Evolutionary conservation across 2,329 filamentous ascomycete species (phyloP).

Genomic region (Zymoseptoria brevis): DNA sequence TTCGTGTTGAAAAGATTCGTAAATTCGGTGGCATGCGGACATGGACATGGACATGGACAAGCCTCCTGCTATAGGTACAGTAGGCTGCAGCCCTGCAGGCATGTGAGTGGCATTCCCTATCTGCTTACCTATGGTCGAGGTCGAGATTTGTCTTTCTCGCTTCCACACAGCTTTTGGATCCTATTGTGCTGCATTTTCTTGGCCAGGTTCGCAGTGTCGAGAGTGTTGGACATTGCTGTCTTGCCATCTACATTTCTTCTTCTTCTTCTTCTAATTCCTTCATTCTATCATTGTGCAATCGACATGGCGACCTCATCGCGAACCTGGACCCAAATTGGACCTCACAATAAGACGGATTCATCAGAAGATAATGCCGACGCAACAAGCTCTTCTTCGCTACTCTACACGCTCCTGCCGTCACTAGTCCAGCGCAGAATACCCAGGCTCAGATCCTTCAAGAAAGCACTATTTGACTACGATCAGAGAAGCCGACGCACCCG

Average conservation of each 20-base stretch:
- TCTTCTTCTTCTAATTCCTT: background rate
- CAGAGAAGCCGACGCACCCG: constrained; percentile 1
- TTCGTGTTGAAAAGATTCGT: background rate
- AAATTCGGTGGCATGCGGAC: background rate
- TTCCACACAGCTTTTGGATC: background rate
- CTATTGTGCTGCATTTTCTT: background rate
- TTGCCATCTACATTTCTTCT: too few relatives aligned
- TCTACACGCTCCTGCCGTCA: constrained; percentile 48
- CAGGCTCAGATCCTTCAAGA: constrained; percentile 43
- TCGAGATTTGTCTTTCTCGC: background rate
- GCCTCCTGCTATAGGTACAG: background rate
- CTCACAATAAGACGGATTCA: background rate
- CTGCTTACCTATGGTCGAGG: background rate
- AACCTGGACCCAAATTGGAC: background rate
- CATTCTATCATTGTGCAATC: background rate
- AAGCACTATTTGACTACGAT: constrained; percentile 17
- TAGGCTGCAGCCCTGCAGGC: background rate
- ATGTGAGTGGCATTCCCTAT: background rate
- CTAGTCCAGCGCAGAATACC: constrained; percentile 47
- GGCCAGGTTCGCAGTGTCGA: too few relatives aligned
- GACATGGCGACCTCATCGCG: background rate
- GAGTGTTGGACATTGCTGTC: too few relatives aligned
- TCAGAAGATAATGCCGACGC: background rate
- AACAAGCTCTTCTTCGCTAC: constrained; percentile 33
- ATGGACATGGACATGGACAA: background rate